These are phyloP conservation scores for Dendrocalamus sinicus DNA, from an alignment of 176 grass and related monocot genomes.

Conservation along the genomic window DNA sequence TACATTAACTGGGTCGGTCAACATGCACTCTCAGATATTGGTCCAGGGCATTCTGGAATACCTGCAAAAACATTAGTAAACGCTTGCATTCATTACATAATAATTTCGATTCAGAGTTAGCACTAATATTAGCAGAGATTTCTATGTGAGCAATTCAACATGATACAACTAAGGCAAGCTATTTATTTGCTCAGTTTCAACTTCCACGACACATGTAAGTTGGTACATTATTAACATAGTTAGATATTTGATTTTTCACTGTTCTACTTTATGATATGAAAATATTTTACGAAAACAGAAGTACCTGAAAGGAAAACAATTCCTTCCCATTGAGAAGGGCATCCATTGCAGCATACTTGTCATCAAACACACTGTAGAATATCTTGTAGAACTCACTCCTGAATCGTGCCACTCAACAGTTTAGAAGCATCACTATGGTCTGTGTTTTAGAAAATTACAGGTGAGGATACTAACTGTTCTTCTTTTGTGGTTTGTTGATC, in stretches of 20 bases:
- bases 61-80: constrained; percentile 48
- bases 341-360: constrained; percentile 85
- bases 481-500: constrained; percentile 77
- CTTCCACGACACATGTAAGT: not conserved
- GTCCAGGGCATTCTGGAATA: constrained; percentile 74
- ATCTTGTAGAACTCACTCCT: constrained; percentile 75
- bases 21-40: constrained; percentile 69
- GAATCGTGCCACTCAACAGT: constrained; percentile 14
- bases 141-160: not conserved
- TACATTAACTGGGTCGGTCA: constrained; percentile 44
- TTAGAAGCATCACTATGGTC: constrained; percentile 14
- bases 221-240: not conserved
- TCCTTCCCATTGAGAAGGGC: constrained; percentile 83
- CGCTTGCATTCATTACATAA: not conserved
- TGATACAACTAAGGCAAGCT: not conserved
- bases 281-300: not conserved
- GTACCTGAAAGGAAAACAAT: constrained; percentile 86
- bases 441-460: constrained; percentile 24
- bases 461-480: constrained; percentile 60
- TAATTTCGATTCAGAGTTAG: not conserved
- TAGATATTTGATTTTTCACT: not conserved
- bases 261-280: constrained; percentile 29
- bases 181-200: not conserved
- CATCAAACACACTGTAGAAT: constrained; percentile 85
- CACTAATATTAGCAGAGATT: not conserved